Percentiles rank a stretch among this genome's conserved stretches.
Conservation (phyloP, 2,329 filamentous ascomycete genomes). For the Fusarium sp. region DNA sequence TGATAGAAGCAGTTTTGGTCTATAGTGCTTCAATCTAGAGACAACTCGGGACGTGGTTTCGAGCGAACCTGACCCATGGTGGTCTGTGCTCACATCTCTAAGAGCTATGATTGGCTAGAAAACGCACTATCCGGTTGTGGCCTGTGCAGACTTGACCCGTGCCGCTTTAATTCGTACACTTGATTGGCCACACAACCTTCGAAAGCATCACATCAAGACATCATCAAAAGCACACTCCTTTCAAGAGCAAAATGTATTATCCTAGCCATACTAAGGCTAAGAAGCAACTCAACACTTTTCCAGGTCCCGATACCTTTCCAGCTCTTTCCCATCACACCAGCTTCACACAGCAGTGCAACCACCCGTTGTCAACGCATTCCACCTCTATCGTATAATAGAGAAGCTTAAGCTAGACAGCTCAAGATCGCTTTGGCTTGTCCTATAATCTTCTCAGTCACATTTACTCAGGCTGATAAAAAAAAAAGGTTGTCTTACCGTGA, state of each 20-base stretch:
- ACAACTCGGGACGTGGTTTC: neutral
- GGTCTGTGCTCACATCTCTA: neutral
- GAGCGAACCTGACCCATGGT: neutral
- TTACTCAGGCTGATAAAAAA: neutral
- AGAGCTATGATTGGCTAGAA: constrained; percentile 10
- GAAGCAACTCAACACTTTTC: neutral
- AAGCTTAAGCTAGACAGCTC: neutral
- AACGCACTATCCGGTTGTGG: neutral
- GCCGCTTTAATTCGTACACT: neutral
- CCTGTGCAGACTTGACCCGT: neutral
- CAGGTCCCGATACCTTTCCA: neutral
- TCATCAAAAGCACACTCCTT: neutral
- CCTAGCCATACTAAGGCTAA: neutral
- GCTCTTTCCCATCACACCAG: neutral
- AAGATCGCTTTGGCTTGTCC: neutral
- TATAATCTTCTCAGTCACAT: neutral
- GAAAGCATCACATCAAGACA: neutral
- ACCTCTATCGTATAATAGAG: neutral
- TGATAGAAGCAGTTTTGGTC: neutral
- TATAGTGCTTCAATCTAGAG: neutral
- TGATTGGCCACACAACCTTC: neutral
- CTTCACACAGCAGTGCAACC: neutral
- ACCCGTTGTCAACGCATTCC: neutral
- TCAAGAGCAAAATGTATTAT: neutral
- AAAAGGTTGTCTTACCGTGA: neutral